Percentiles rank a stretch among this genome's conserved stretches.
These are phyloP conservation scores for Linum tenue DNA, from an alignment of 345 rosid genomes.

Conservation along the genomic window DNA sequence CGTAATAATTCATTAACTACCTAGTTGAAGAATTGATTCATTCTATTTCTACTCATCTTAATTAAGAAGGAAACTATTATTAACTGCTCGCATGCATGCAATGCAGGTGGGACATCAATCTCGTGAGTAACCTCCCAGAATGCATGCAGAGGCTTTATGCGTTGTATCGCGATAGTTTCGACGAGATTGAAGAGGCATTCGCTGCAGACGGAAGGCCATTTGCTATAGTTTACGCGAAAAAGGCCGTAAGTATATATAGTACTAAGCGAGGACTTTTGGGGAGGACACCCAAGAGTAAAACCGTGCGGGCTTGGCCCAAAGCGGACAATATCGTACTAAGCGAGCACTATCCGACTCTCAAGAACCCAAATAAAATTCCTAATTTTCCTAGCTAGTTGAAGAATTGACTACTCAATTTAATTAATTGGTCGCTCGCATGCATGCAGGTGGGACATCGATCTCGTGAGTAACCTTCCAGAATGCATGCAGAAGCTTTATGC, in stretches of 20 bases:
- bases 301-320: no score
- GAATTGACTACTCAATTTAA: neutral
- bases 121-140: neutral
- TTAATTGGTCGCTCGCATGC: no score
- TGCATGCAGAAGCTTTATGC: conserved; percentile 5
- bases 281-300: no score
- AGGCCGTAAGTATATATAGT: conserved; percentile 10
- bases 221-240: neutral
- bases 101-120: conserved; percentile 12
- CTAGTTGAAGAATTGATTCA: no score
- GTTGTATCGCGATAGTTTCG: neutral
- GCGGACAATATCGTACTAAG: no score
- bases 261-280: no score
- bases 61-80: no score
- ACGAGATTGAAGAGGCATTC: conserved; percentile 1
- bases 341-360: no score
- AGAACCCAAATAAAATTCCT: no score
- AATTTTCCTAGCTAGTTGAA: no score
- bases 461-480: neutral
- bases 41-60: neutral
- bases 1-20: no score
- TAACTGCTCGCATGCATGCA: neutral
- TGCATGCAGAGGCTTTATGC: conserved; percentile 7
- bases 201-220: conserved; percentile 9
- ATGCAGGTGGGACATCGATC: conserved; percentile 10